Evolutionary conservation across 75 land plant genomes (phyloP), one percentile per base, ranked within the genome.

Genomic region (Sequoia sempervirens): DNA sequence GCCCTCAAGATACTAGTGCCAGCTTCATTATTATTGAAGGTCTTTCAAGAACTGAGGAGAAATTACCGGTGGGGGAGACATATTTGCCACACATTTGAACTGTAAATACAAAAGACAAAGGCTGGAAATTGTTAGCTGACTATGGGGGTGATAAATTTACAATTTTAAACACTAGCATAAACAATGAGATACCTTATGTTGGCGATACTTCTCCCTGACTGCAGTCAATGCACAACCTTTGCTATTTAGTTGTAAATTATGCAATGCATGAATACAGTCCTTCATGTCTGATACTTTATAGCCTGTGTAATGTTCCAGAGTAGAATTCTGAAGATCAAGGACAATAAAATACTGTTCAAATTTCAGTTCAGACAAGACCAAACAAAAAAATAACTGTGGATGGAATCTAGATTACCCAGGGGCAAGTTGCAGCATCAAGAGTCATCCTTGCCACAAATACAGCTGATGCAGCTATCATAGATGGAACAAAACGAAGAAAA

Each of bases 391-490:
- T 34, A 40, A 52, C 36, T 11, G 23, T 13, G 12, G 34, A 80
- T 18, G 18, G 15, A 13, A 43, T 36, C 73, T 5, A 58, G 4
- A 64, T 86, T 86, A 93, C 96, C 96, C 96, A 94, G 58, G 96
- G 96, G 76, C 87, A 87, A 40, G 36, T 52, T 34, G 83, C 72
- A 85, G 95, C 92, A 52, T 87, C 82, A 46, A 90, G 85, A 3
- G 92, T 93, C 81, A 93, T 91, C 74, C 83, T 93, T 79, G 93
- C 86, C 75, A 93, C 84, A 86, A 93, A 94, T 3, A 91, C 86
- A 75, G 88, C 93, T 14, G 95, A 91, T 40, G 95, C 93, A 86
- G 96, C 96, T 84, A 94, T 84, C 79, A 88, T 32, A 20, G 96
- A 93, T 9, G 95, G 93, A 46, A 92, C 80, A 83, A 88, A 93